Evolutionary conservation across 2,329 filamentous ascomycete genomes (phyloP), one percentile per base, ranked within the genome.

Genomic region (Aquanectria penicillioides): DNA sequence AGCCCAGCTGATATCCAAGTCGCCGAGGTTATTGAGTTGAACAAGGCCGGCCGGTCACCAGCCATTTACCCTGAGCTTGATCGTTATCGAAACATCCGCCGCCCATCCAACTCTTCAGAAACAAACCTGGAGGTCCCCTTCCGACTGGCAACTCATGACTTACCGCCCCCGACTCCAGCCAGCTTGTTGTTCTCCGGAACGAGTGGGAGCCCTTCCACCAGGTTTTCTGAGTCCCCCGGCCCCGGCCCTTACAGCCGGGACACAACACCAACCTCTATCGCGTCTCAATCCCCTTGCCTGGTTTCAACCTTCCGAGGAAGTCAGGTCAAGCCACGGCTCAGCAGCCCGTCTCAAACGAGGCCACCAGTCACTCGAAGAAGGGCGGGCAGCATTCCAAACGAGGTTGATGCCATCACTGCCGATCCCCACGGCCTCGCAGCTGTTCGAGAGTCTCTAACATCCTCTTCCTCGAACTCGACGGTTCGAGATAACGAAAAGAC

Each of bases 211-310:
- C 89, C 90, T 31, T 93, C 90, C 4, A 93, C 91, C 2, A 82
- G 88, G 60, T 93, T 90, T 68, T 92, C 89, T 2, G 90, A 87
- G 54, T 93, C 91, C 1, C 87, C 87, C 1, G 85, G 86, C 1
- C 86, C 89, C 10, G 86, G 89, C 2, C 78, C 86, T 5, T 93
- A 92, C 74, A 93, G 90, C 70, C 84, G 90, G 62, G 89, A 91
- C 58, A 93, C 90, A 1, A 93, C 91, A 3, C 91, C 91, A 6
- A 93, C 90, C 5, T 93, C 91, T 9, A 88, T 91, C 62, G 90
- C 88, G 7, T 93, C 91, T 2, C 89, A 90, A 67, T 93, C 90
- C 13, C 89, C 91, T 4, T 83, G 86, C 3, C 74, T 89, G 5
- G 75, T 86, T 72, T 82, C 69, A 60, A 85, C 76, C 51, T 79